These are phyloP conservation scores for Boletus insuetus DNA, from an alignment of 768 basidiomycete genomes.

Conservation along the genomic window DNA sequence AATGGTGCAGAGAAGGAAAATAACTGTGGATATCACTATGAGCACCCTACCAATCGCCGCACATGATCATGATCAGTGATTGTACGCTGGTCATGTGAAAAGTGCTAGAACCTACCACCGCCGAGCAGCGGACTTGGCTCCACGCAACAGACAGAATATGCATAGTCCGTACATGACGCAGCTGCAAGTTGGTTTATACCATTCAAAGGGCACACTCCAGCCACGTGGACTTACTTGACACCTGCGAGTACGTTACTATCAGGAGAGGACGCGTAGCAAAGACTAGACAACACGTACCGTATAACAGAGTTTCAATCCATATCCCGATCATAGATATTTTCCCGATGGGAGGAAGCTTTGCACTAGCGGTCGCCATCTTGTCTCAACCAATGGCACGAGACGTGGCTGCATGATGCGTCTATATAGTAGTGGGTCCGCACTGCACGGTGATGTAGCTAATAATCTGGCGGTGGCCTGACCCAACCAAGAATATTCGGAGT, in stretches of 20 bases:
- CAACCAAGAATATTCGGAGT: no score
- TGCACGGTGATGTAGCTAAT: no score
- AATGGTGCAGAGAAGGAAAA: not conserved
- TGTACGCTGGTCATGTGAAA: not conserved
- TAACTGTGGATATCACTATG: not conserved
- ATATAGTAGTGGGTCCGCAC: no score
- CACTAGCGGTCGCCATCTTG: not conserved
- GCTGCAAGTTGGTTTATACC: not conserved
- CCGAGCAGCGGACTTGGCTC: not conserved
- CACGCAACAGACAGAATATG: not conserved
- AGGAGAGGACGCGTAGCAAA: not conserved
- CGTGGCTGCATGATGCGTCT: no score
- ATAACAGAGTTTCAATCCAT: not conserved
- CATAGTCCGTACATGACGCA: not conserved
- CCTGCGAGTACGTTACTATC: not conserved
- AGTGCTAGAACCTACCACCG: not conserved
- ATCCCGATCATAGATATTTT: not conserved
- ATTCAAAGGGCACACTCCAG: no score
- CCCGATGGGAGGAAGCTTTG: not conserved
- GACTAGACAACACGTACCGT: not conserved
- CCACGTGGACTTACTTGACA: not conserved
- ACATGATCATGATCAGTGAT: no score
- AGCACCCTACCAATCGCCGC: not conserved
- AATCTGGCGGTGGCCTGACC: no score
- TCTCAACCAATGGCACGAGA: not conserved